Percentiles rank a stretch among this genome's conserved stretches.
phyloP scores from a whole-genome alignment of 164 flowering plant species.

The Vitis amurensis region DNA sequence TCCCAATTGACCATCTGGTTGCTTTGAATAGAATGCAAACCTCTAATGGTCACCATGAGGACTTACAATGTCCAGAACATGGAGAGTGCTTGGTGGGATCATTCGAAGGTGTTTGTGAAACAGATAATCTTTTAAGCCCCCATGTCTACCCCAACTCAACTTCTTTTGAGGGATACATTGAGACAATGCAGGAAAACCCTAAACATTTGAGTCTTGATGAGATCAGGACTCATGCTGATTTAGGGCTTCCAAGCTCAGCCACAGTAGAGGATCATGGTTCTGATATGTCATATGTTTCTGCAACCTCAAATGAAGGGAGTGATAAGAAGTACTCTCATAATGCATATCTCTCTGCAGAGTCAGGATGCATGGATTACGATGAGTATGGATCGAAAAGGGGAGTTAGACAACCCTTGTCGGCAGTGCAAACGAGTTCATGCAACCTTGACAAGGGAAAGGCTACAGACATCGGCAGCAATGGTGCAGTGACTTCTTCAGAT shows the following conservation, averaged over 20 bases:
- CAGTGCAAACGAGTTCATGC: slow-evolving; percentile 8
- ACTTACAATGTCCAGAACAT: slow-evolving; percentile 1
- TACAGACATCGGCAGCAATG: background rate
- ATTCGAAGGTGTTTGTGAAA: slow-evolving; percentile 17
- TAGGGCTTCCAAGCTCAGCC: slow-evolving; percentile 11
- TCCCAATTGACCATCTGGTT: slow-evolving; percentile 21
- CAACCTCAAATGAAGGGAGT: slow-evolving; percentile 29
- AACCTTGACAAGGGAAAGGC: slow-evolving; percentile 5
- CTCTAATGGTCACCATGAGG: background rate
- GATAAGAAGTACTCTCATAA: slow-evolving; percentile 13
- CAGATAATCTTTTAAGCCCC: slow-evolving; percentile 15
- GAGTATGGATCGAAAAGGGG: slow-evolving; percentile 12
- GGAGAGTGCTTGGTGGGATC: slow-evolving; percentile 19
- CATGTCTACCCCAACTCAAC: slow-evolving; percentile 15
- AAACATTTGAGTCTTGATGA: slow-evolving; percentile 18
- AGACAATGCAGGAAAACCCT: slow-evolving; percentile 16
- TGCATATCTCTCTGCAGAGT: slow-evolving; percentile 21
- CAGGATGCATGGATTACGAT: slow-evolving; percentile 15
- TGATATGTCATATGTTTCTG: slow-evolving; percentile 37
- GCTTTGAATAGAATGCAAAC: slow-evolving; percentile 4
- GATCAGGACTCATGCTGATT: slow-evolving; percentile 19
- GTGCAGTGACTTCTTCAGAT: slow-evolving; percentile 9
- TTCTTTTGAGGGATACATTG: slow-evolving; percentile 17
- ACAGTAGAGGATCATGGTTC: slow-evolving; percentile 27
- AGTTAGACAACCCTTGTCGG: slow-evolving; percentile 9